A percentile compares a stretch with the other conserved stretches of the same genome.
Evolutionary conservation across 371 early-diverging fungal genomes (phyloP).

Genomic region (Mycotypha africana): DNA sequence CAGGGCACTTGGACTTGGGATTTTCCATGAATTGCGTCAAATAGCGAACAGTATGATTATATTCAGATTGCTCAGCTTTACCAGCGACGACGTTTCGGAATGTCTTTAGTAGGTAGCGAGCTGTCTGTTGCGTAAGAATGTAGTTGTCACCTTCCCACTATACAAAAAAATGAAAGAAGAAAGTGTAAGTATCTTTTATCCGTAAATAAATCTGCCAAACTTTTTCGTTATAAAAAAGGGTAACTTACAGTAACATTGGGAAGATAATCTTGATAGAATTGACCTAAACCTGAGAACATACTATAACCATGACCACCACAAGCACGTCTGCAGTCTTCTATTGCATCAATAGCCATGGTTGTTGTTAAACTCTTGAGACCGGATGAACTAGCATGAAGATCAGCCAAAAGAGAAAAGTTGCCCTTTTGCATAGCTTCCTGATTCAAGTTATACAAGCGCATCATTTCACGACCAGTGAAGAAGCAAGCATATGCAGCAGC

Average conservation of each 20-base stretch:
- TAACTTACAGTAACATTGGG: slow-evolving; percentile 55
- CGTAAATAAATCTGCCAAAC: too few species aligned
- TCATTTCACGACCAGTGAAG: slow-evolving; percentile 62
- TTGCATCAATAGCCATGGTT: slow-evolving; percentile 62
- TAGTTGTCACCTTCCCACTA: slow-evolving; percentile 77
- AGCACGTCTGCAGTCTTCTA: slow-evolving; percentile 70
- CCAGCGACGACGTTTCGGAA: slow-evolving; percentile 45
- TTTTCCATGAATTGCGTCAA: slow-evolving; percentile 43
- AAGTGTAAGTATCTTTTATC: neutral
- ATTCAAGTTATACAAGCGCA: slow-evolving; percentile 51
- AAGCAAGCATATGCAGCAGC: slow-evolving; percentile 70
- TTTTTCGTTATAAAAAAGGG: neutral
- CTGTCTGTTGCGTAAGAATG: slow-evolving; percentile 69
- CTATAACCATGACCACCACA: slow-evolving; percentile 85
- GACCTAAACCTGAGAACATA: slow-evolving; percentile 68
- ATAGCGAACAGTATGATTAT: slow-evolving; percentile 49
- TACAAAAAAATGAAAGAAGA: neutral
- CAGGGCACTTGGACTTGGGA: slow-evolving; percentile 51
- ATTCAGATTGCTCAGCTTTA: slow-evolving; percentile 40
- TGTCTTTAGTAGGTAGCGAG: slow-evolving; percentile 62
- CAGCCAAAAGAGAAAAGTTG: slow-evolving; percentile 57
- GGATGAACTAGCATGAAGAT: slow-evolving; percentile 80
- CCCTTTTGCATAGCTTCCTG: slow-evolving; percentile 52
- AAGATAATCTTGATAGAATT: slow-evolving; percentile 57
- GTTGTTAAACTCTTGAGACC: slow-evolving; percentile 82